phyloP scores from a whole-genome alignment of 192 early-diverging fungal genomes.

The Coemansia sp. region DNA sequence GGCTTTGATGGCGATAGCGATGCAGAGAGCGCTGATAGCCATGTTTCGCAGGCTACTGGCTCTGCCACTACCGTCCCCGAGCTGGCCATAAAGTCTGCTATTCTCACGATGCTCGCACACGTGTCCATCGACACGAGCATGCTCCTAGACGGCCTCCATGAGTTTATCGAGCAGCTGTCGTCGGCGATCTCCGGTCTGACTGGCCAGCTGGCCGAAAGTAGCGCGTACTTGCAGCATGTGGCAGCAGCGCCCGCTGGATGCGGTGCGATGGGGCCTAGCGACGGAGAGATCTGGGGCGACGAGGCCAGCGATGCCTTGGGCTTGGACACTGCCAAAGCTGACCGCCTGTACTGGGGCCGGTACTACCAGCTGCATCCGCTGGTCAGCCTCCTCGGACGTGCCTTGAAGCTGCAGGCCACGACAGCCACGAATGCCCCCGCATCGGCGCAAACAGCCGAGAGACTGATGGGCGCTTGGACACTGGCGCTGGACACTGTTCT shows the following conservation, averaged over 20 bases:
- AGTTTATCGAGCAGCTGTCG: conserved; percentile 20
- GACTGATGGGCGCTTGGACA: conserved; percentile 27
- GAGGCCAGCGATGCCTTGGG: conserved; percentile 36
- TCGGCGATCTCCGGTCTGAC: conserved; percentile 23
- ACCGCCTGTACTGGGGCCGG: conserved; percentile 41
- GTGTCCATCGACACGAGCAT: conserved; percentile 22
- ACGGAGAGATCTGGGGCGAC: conserved; percentile 11
- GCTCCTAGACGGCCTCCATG: conserved; percentile 19
- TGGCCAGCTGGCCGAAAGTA: conserved; percentile 9
- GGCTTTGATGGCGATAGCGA: conserved; percentile 17
- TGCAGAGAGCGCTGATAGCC: not conserved
- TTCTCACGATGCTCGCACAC: conserved; percentile 27
- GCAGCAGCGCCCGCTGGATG: not conserved
- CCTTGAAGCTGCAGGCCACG: conserved; percentile 25
- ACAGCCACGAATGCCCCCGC: conserved; percentile 16
- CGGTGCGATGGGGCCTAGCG: conserved; percentile 1
- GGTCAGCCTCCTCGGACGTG: conserved; percentile 42
- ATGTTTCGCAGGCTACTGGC: not conserved
- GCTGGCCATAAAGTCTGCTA: conserved; percentile 28
- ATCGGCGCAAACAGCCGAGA: not conserved
- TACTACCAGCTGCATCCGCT: conserved; percentile 42
- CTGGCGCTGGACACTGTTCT: conserved; percentile 12
- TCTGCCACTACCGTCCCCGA: not conserved
- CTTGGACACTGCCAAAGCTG: conserved; percentile 14
- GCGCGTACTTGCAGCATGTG: conserved; percentile 14